Evolutionary conservation across 2,329 filamentous ascomycete genomes (phyloP), one percentile per base, ranked within the genome.

Genomic region (Aphanoascus verrucosus): DNA sequence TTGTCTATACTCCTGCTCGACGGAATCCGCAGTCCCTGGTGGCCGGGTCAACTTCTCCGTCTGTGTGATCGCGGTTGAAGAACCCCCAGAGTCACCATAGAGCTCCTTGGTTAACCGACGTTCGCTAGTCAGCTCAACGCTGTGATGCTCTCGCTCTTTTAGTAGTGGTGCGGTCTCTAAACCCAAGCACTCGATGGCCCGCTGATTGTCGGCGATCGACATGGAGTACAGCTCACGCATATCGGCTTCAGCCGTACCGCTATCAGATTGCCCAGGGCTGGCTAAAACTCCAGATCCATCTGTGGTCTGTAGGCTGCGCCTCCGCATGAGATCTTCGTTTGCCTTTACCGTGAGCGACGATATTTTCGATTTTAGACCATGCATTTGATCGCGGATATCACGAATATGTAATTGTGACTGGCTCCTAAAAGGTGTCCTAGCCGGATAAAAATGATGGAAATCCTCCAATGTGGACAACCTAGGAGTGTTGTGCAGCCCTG

Each of bases 291-390:
- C 93, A 0, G 84, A 82, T 1, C 83, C 85, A 37, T 86, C 80
- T 56, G 91, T 69, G 62, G 80, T 89, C 60, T 88, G 84, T 50
- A 90, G 68, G 65, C 87, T 94, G 53, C 83, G 80, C 49, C 89
- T 79, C 62, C 86, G 83, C 62, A 94, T 68, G 60, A 80, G 88
- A 61, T 94, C 89, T 55, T 85, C 86, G 17, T 85, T 80, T 0
- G 87, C n/a, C n/a, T n/a, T n/a, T n/a, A n/a, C n/a, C n/a, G n/a
- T n/a, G n/a, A n/a, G n/a, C n/a, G n/a, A n/a, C n/a, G 88, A 90
- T 35, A 95, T 89, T 62, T 88, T 88, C 56, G 86, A 87, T 64
- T 89, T 90, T 45, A 95, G 75, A 51, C 86, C 88, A 53, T 85
- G 83, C 79, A 95, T 87, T 65, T 94, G 88, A 59, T 88, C 84